Evolutionary conservation across 306 rosid genomes (phyloP), one percentile per base, ranked within the genome.

Genomic region (Pyrus bretschneideri): DNA sequence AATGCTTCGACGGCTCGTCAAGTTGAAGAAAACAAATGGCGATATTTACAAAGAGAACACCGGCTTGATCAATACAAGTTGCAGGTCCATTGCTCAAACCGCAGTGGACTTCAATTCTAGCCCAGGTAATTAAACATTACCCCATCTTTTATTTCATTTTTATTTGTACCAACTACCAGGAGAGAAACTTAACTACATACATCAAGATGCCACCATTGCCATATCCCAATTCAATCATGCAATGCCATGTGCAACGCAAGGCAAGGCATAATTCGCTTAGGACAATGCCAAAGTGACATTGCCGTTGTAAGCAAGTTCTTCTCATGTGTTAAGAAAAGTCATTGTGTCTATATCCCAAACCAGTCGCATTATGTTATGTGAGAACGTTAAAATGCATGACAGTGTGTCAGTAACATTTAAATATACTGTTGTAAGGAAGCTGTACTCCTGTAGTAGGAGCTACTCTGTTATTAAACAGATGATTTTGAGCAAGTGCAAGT

Each of bases 81-180:
- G 80, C 84, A 88, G 91, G 79, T 86, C 86, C 88, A 82, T 84
- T n/a, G 68, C 83, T 70, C 89, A 89, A 74, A 79, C 90, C 68
- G 55, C 88, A 4, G 67, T 83, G 74, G 82, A 69, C 74, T 76
- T 83, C 80, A 74, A 80, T 61, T 81, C 88, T 67, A 96, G 97
- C 86, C 99, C 98, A 81, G 99, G 99, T 94, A 81, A 76, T 67
- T 35, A 6, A 35, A 19, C 29, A 55, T 33, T 5, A 19, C 45
- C 30, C 62, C 73, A 31, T 29, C 49, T 22, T 42, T 72, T 71
- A 51, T 27, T 27, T 74, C 30, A 31, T 22, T 52, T 38, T 55
- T 58, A 23, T 14, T 13, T 46, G 54, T 46, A 46, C 17, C 54
- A 13, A 35, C 40, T 35, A 35, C 40, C 40, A 35, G 9, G 45